Percentiles rank a stretch among this genome's conserved stretches.
Conservation (phyloP, 495 filamentous ascomycete species). For the Talaromyces borbonicus region DNA sequence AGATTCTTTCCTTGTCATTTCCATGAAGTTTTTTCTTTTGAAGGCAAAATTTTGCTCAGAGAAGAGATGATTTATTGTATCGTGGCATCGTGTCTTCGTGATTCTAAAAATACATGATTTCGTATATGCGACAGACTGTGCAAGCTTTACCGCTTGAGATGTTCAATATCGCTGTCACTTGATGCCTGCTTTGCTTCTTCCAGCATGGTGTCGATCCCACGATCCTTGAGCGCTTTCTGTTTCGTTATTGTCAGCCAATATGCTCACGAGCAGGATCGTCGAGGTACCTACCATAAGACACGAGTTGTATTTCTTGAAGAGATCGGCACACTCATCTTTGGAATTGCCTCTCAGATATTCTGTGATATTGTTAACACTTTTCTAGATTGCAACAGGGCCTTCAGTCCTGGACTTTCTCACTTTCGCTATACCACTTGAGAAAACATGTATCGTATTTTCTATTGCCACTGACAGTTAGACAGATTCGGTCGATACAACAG, state of each 20-base stretch:
- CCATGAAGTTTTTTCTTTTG: too few species aligned
- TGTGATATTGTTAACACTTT: constrained; percentile 21
- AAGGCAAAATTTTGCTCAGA: background rate
- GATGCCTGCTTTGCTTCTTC: constrained; percentile 76
- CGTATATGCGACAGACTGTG: background rate
- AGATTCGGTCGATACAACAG: background rate
- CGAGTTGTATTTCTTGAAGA: constrained; percentile 78
- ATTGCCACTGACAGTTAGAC: constrained; percentile 14
- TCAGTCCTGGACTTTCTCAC: constrained; percentile 31
- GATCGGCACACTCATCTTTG: constrained; percentile 69
- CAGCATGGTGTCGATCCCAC: constrained; percentile 77
- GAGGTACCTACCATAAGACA: constrained; percentile 61
- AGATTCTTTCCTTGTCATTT: background rate
- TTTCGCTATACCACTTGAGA: constrained; percentile 94
- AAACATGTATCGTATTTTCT: constrained; percentile 90
- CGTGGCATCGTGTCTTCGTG: constrained; percentile 3
- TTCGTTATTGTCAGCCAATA: constrained; percentile 7
- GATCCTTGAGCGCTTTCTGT: constrained; percentile 71
- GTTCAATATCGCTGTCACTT: constrained; percentile 66
- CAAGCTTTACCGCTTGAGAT: constrained; percentile 46
- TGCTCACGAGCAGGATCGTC: background rate
- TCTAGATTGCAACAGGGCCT: background rate
- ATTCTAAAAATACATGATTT: constrained; percentile 4
- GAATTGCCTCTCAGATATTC: constrained; percentile 80
- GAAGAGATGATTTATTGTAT: background rate